These are phyloP conservation scores for Panaeolus papilionaceus DNA, from an alignment of 768 basidiomycete genomes.

Conservation along the genomic window DNA sequence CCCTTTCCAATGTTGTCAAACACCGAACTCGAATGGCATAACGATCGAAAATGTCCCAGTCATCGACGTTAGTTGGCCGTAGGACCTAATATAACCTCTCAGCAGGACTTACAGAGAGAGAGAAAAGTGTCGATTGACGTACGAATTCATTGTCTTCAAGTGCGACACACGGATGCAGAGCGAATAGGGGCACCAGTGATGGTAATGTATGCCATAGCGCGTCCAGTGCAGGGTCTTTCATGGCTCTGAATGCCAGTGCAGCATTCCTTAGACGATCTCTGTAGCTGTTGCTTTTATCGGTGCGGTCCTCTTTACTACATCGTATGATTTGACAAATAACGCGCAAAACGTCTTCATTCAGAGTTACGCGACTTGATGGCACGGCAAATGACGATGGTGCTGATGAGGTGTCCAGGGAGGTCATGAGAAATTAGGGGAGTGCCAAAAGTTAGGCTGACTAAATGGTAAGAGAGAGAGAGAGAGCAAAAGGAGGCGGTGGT, in stretches of 20 bases:
- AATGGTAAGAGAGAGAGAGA: background rate
- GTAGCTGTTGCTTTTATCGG: background rate
- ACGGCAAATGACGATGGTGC: background rate
- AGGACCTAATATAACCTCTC: background rate
- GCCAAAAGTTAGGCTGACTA: background rate
- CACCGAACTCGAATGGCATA: slow-evolving; percentile 1
- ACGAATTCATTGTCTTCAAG: background rate
- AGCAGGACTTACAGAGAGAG: background rate
- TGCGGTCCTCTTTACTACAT: background rate
- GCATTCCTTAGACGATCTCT: background rate
- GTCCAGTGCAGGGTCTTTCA: background rate
- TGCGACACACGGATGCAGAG: background rate
- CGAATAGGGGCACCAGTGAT: background rate
- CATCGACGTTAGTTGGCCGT: background rate
- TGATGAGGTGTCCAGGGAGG: background rate
- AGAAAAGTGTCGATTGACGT: background rate
- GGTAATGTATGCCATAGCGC: slow-evolving; percentile 1
- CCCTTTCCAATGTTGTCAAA: background rate
- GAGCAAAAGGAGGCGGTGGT: background rate
- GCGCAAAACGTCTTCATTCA: background rate
- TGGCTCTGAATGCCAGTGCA: background rate
- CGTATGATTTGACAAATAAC: slow-evolving; percentile 2
- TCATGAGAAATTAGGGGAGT: background rate
- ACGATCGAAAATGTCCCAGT: background rate
- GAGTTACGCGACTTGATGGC: background rate